phyloP scores from a whole-genome alignment of 2,329 filamentous ascomycete species.

The Juglanconis sp. region DNA sequence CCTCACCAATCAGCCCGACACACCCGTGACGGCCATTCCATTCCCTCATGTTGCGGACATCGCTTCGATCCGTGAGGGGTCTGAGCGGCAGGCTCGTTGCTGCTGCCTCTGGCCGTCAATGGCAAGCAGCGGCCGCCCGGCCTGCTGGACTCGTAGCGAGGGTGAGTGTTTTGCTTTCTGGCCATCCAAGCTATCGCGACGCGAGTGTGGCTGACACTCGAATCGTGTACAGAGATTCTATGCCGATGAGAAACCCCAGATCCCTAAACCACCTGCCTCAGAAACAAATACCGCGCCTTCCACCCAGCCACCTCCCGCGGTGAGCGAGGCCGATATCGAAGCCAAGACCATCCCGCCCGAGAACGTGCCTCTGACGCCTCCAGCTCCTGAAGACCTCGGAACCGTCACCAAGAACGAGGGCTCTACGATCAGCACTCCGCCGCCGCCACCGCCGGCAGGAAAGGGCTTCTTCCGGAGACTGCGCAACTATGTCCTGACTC shows the following conservation, averaged over 20 bases:
- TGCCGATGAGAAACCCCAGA: slow-evolving; percentile 48
- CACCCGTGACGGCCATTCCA: slow-evolving; percentile 38
- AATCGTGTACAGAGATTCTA: slow-evolving; percentile 50
- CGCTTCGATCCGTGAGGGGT: slow-evolving; percentile 62
- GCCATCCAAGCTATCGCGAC: slow-evolving; percentile 18
- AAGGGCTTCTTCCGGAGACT: slow-evolving; percentile 68
- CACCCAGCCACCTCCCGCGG: slow-evolving; percentile 35
- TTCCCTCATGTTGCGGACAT: slow-evolving; percentile 67
- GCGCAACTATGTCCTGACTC: slow-evolving; percentile 71
- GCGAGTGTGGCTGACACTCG: slow-evolving; percentile 15
- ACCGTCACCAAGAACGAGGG: slow-evolving; percentile 3
- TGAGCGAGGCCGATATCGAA: slow-evolving; percentile 33
- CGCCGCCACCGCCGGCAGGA: slow-evolving; percentile 39
- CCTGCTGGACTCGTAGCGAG: slow-evolving; percentile 35
- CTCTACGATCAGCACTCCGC: slow-evolving; percentile 34
- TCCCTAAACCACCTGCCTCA: slow-evolving; percentile 50
- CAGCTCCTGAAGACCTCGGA: slow-evolving; percentile 29
- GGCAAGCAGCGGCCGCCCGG: slow-evolving; percentile 44
- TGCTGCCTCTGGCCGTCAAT: slow-evolving; percentile 56
- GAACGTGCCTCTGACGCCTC: slow-evolving; percentile 39
- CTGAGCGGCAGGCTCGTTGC: slow-evolving; percentile 53
- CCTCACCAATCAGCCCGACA: slow-evolving; percentile 8
- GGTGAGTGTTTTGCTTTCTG: slow-evolving; percentile 30
- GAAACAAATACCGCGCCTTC: slow-evolving; percentile 50
- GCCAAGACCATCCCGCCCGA: slow-evolving; percentile 36